Percentiles rank a stretch among this genome's conserved stretches.
Conservation (phyloP, 1,139 yeast species). For the Williopsis jadinii region DNA sequence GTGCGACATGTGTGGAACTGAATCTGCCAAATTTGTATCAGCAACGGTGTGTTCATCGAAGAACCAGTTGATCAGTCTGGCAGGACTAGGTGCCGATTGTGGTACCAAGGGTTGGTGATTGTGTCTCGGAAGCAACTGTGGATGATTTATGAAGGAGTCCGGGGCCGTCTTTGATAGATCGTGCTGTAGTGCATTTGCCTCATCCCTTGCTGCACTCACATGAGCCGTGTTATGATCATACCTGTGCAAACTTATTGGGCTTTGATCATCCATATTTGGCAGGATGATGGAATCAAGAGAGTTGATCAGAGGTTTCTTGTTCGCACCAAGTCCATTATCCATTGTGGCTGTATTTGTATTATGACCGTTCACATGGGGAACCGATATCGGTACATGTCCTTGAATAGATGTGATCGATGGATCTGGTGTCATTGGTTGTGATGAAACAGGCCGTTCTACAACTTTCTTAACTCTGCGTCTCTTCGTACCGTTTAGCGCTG, state of each 20-base stretch:
- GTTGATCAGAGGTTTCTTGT: conserved; percentile 17
- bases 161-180: conserved; percentile 2
- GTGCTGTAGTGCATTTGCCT: conserved; percentile 14
- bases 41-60: conserved; percentile 20
- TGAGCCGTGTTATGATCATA: conserved; percentile 16
- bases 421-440: conserved; percentile 1
- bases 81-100: conserved; percentile 16
- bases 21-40: conserved; percentile 6
- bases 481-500: conserved; percentile 14
- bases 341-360: not conserved
- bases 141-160: conserved; percentile 3
- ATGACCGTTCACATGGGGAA: not conserved
- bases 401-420: not conserved
- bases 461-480: conserved; percentile 8
- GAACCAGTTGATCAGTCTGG: conserved; percentile 24
- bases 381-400: not conserved
- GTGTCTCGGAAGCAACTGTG: not conserved
- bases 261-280: conserved; percentile 21
- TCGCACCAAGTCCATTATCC: not conserved
- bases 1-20: conserved; percentile 13
- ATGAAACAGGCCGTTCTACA: not conserved
- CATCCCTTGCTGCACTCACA: conserved; percentile 18
- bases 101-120: not conserved
- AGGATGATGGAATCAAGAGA: conserved; percentile 21
- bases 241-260: conserved; percentile 18